phyloP scores from a whole-genome alignment of 2,329 filamentous ascomycete genomes.

The Chrysoporthe puriensis region DNA sequence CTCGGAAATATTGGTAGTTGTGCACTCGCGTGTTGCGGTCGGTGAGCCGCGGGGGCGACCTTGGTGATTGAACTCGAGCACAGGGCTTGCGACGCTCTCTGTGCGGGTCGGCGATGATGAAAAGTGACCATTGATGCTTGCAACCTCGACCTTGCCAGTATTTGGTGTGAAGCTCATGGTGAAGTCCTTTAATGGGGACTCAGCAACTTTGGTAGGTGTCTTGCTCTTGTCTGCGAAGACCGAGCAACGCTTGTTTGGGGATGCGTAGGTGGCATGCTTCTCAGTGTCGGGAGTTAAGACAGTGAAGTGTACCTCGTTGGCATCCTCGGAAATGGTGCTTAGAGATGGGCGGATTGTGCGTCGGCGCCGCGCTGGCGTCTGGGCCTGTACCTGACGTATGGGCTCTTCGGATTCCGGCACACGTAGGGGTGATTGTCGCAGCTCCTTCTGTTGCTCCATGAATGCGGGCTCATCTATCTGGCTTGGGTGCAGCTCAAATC shows the following conservation, averaged over 20 bases:
- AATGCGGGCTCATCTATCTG: slow-evolving; percentile 12
- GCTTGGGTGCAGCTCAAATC: slow-evolving; percentile 28
- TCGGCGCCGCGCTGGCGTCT: slow-evolving; percentile 7
- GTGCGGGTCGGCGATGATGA: background rate
- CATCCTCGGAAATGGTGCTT: slow-evolving; percentile 20
- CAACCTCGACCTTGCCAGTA: slow-evolving; percentile 30
- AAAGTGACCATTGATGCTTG: background rate
- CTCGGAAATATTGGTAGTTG: background rate
- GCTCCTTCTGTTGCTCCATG: slow-evolving; percentile 12
- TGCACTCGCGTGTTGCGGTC: background rate
- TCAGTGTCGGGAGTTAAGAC: background rate
- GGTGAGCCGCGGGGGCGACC: background rate
- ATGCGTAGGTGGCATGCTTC: slow-evolving; percentile 5
- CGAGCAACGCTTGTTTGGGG: slow-evolving; percentile 13
- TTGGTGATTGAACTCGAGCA: background rate
- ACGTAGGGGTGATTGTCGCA: background rate
- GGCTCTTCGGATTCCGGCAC: background rate
- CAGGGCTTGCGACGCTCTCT: background rate
- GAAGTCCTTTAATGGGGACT: slow-evolving; percentile 34
- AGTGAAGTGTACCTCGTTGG: background rate
- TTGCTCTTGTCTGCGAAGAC: slow-evolving; percentile 9
- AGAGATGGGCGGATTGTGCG: slow-evolving; percentile 15
- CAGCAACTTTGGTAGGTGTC: slow-evolving; percentile 33
- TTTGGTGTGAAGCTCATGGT: slow-evolving; percentile 34
- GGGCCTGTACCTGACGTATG: background rate